A percentile compares a stretch with the other conserved stretches of the same genome.
Conservation (phyloP, 2,329 filamentous ascomycete genomes). For the Penicillium sp. region DNA sequence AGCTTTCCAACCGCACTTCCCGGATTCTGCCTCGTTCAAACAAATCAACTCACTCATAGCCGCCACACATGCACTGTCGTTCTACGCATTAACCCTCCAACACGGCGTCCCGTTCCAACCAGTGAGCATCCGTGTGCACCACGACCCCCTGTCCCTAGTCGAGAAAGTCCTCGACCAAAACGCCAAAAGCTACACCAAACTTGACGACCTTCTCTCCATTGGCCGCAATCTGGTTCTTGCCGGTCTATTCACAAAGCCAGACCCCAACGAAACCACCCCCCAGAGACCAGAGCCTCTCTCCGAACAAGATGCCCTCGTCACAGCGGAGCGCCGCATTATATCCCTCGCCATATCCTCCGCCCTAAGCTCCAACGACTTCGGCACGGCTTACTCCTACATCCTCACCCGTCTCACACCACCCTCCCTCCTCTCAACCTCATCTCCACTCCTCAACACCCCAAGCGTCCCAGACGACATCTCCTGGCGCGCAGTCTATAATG, state of each 20-base stretch:
- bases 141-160: slow-evolving; percentile 59
- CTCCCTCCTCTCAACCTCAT: slow-evolving; percentile 32
- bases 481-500: slow-evolving; percentile 63
- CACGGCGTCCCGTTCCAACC: slow-evolving; percentile 65
- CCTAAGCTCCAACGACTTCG: slow-evolving; percentile 47
- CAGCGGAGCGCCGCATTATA: slow-evolving; percentile 47
- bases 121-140: slow-evolving; percentile 63
- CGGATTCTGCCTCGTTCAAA: slow-evolving; percentile 38
- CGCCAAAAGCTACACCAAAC: slow-evolving; percentile 58
- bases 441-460: slow-evolving; percentile 26
- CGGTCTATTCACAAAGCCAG: slow-evolving; percentile 34
- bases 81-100: slow-evolving; percentile 62
- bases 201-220: slow-evolving; percentile 63
- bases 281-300: slow-evolving; percentile 8
- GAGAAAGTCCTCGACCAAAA: slow-evolving; percentile 63
- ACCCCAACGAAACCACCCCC: slow-evolving; percentile 20
- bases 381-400: slow-evolving; percentile 66
- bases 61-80: slow-evolving; percentile 63
- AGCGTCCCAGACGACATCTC: slow-evolving; percentile 54
- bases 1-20: slow-evolving; percentile 44
- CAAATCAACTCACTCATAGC: slow-evolving; percentile 55
- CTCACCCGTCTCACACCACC: slow-evolving; percentile 54
- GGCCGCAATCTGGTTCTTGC: slow-evolving; percentile 57
- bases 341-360: slow-evolving; percentile 47
- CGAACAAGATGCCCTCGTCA: slow-evolving; percentile 30